Evolutionary conservation across 2,329 filamentous ascomycete species (phyloP), one percentile per base, ranked within the genome.

Genomic region (Aureobasidium melanogenum): DNA sequence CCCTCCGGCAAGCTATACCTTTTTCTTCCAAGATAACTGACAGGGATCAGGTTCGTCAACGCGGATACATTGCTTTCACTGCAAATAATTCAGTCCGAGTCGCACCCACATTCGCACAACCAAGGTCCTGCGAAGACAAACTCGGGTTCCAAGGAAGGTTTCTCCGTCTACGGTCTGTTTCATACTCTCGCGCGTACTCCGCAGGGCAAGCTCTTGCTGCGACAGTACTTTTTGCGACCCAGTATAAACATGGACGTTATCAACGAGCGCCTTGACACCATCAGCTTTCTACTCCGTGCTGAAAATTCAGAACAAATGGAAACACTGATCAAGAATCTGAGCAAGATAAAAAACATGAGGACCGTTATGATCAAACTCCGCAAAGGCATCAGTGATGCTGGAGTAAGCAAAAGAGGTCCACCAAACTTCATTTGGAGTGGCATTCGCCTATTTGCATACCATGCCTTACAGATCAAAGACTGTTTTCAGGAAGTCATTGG

Each of bases 141-240:
- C 28, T 84, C 82, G 1, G 86, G 83, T 22, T 82, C 83, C 0
- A 96, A 93, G 71, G 91, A 96, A 74, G 88, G 85, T 17, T 79
- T 94, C 1, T 97, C 90, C 0, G 76, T 96, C 0, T 96, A 88
- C 71, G 92, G 89, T 0, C 76, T 97, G 0, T 95, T 97, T 64
- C 84, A 88, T 62, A 80, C 84, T 60, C 77, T 94, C 32, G 85
- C 88, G 28, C 82, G 82, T 60, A 97, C 91, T 3, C 82, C 88
- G 0, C 91, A 97, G 71, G 94, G 94, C 0, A 90, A 85, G 66
- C 70, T 77, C 28, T 80, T 82, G 46, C 79, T 99, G 5, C 86
- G 89, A n/a, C 87, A 89, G 67, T 82, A 88, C 56, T 94, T 99
- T 66, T 76, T 97, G 8, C 85, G 88, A 0, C 94, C 94, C 24